Evolutionary conservation across 2,329 filamentous ascomycete genomes (phyloP).

Genomic region (Sphaerulina vaccinii): DNA sequence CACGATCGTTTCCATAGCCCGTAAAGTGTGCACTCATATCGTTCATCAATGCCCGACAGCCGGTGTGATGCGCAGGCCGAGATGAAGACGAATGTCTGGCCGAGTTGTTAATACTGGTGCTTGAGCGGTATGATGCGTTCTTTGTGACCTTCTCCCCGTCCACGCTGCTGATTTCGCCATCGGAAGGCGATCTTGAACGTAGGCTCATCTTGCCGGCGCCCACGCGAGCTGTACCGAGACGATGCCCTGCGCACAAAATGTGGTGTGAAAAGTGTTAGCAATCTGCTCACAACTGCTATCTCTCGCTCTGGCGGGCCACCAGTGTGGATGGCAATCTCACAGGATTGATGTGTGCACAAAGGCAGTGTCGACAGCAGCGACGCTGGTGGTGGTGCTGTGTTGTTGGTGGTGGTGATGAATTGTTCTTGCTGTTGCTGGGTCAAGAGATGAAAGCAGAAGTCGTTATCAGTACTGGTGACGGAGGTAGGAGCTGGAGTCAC

Average conservation of each 20-base stretch:
- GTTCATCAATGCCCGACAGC: constrained; percentile 21
- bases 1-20: constrained; percentile 43
- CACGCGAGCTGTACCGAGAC: constrained; percentile 18
- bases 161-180: constrained; percentile 71
- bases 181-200: constrained; percentile 70
- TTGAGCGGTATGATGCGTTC: constrained; percentile 66
- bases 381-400: constrained; percentile 8
- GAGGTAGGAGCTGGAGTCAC: not conserved
- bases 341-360: constrained; percentile 27
- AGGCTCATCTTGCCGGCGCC: constrained; percentile 38
- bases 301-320: constrained; percentile 20
- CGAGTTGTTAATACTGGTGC: constrained; percentile 87
- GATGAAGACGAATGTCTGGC: constrained; percentile 63
- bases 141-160: constrained; percentile 77
- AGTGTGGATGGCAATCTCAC: constrained; percentile 33
- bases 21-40: constrained; percentile 30
- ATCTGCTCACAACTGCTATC: constrained; percentile 19
- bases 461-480: not conserved
- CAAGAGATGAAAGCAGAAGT: not conserved
- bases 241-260: constrained; percentile 26
- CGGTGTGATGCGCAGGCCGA: constrained; percentile 29
- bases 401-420: not conserved
- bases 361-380: constrained; percentile 12
- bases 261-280: constrained; percentile 30
- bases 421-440: constrained; percentile 7